A percentile compares a stretch with the other conserved stretches of the same genome.
phyloP scores from a whole-genome alignment of 768 basidiomycete species.

The Strobilomyces echinocephalus region DNA sequence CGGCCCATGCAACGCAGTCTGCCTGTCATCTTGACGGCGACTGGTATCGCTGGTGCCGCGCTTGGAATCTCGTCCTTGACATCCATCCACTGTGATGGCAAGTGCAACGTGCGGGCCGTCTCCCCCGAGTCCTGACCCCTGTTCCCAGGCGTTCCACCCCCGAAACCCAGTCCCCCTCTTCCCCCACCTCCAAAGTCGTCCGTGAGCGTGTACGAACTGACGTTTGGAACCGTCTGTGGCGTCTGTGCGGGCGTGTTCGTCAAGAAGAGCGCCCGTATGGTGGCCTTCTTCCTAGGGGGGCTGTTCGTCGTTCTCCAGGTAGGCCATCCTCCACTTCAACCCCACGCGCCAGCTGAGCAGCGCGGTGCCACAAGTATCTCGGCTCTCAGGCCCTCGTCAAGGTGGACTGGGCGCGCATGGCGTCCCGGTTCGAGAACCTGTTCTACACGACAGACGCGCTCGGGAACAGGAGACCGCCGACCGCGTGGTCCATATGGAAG shows the following conservation, averaged over 20 bases:
- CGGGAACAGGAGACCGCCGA: constrained; percentile 57
- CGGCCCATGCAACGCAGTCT: constrained; percentile 8
- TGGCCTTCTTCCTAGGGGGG: constrained; percentile 86
- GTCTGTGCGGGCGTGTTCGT: constrained; percentile 89
- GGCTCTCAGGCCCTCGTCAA: constrained; percentile 65
- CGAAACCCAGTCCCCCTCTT: constrained; percentile 10
- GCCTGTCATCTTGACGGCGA: constrained; percentile 23
- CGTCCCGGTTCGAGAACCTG: constrained; percentile 61
- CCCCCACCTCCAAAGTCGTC: constrained; percentile 62
- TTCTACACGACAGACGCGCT: constrained; percentile 62
- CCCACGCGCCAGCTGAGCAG: neutral
- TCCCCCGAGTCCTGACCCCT: constrained; percentile 3
- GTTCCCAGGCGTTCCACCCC: constrained; percentile 7
- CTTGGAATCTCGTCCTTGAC: constrained; percentile 40
- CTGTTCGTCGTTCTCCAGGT: constrained; percentile 91
- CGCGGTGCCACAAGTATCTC: constrained; percentile 58
- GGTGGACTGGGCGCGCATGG: constrained; percentile 75
- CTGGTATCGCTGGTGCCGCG: constrained; percentile 39
- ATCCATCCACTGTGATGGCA: constrained; percentile 53
- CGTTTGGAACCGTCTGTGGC: constrained; percentile 86
- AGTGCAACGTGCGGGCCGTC: constrained; percentile 10
- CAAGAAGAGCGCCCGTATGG: constrained; percentile 85
- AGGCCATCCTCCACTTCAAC: constrained; percentile 13
- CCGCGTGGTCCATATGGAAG: constrained; percentile 57
- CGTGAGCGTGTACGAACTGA: constrained; percentile 74